Evolutionary conservation across 768 basidiomycete species (phyloP), one percentile per base, ranked within the genome.

Genomic region (Rhizopogon vulgaris): DNA sequence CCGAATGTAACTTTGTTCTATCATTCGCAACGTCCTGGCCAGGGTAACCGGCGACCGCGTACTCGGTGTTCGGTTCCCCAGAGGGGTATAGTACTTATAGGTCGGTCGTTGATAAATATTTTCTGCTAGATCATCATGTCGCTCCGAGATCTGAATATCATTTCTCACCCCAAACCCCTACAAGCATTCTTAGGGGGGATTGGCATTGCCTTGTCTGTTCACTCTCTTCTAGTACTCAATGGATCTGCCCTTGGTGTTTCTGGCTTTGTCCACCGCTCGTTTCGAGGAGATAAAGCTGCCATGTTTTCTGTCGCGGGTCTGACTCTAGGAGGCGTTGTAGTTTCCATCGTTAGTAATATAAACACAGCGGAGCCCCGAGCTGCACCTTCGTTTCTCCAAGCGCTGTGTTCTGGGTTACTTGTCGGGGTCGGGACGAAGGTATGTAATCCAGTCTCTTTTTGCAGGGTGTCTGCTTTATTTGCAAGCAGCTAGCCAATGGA

Each of bases 381-480:
- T 22, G 32, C 42, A 3, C 25, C 40, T 17, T 49, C 67, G 15
- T 54, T 72, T 34, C 57, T 64, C 36, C 62, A 63, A 27, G 56
- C 74, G 22, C 53, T 75, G 0, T 28, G 78, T 2, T 77, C 82
- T 17, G 83, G 83, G 1, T 62, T 83, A 17, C 69, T 83, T 18
- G 80, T 80, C 17, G 83, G 83, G 10, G 40, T 80, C 1, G 83
- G 83, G 14, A 73, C 80, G 7, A 83, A 78, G 72, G 80, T 80
- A 41, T 58, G 45, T 56, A 8, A 12, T n/a, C 45, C 12, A 40
- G 48, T 14, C 7, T 22, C 41, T 5, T 46, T 10, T 4, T 18
- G 27, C 18, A 18, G 34, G 51, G 40, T 47, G 27, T 37, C 42
- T 48, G 22, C 45, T 28, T 47, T 41, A 12, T 17, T 41, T 30